Percentiles rank a stretch among this genome's conserved stretches.
These are phyloP conservation scores for Lipomyces chichibuensis DNA, from an alignment of 805 yeast species.

Conservation along the genomic window DNA sequence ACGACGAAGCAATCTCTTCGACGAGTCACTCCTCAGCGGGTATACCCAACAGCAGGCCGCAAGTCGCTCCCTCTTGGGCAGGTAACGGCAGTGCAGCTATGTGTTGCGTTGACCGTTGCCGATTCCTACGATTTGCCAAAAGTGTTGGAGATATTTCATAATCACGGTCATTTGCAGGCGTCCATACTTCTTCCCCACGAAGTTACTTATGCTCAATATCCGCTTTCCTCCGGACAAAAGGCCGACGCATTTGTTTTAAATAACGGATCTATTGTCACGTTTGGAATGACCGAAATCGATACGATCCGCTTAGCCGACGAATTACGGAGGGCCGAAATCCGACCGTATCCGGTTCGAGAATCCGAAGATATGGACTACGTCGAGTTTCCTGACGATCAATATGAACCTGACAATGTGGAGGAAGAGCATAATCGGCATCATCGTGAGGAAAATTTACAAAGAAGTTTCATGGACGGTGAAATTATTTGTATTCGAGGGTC, in stretches of 20 bases:
- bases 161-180: slow-evolving; percentile 46
- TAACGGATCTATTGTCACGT: slow-evolving; percentile 80
- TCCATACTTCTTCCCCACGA: slow-evolving; percentile 63
- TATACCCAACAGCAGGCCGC: background rate
- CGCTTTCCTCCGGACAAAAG: slow-evolving; percentile 42
- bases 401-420: background rate
- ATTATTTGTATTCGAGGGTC: slow-evolving; percentile 65
- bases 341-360: slow-evolving; percentile 57
- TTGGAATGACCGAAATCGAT: slow-evolving; percentile 71
- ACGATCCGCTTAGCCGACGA: slow-evolving; percentile 45
- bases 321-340: slow-evolving; percentile 52
- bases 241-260: slow-evolving; percentile 68
- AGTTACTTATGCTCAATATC: slow-evolving; percentile 58
- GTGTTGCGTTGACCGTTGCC: slow-evolving; percentile 31
- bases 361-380: slow-evolving; percentile 87
- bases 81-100: slow-evolving; percentile 6
- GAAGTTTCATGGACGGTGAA: slow-evolving; percentile 65
- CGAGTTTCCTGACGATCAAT: slow-evolving; percentile 45
- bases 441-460: slow-evolving; percentile 31
- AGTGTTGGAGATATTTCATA: slow-evolving; percentile 48
- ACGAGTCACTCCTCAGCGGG: slow-evolving; percentile 23
- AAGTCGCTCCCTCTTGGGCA: background rate
- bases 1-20: slow-evolving; percentile 34
- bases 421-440: slow-evolving; percentile 23
- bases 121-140: slow-evolving; percentile 66